phyloP scores from a whole-genome alignment of 2,329 filamentous ascomycete genomes.

The Neofusicoccum ribis region DNA sequence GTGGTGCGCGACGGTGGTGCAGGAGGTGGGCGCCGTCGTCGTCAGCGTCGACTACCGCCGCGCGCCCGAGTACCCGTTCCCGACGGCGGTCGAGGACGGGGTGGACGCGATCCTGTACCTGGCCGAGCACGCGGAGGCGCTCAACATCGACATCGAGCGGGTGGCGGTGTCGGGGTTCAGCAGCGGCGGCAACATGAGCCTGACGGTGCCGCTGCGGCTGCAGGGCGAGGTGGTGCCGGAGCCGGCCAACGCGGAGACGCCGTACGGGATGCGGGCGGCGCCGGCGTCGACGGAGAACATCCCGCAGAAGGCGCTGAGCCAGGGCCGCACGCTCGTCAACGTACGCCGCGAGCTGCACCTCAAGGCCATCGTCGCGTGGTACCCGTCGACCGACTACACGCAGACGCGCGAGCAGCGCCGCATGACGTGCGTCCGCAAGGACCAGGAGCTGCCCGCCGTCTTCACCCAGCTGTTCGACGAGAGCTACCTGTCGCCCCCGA shows the following conservation, averaged over 20 bases:
- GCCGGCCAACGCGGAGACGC: conserved; percentile 27
- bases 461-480: conserved; percentile 56
- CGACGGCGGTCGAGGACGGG: conserved; percentile 64
- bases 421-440: conserved; percentile 54
- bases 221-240: conserved; percentile 46
- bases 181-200: conserved; percentile 62
- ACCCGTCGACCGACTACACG: conserved; percentile 63
- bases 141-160: conserved; percentile 58
- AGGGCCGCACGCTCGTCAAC: conserved; percentile 18
- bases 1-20: conserved; percentile 59
- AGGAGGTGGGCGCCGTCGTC: conserved; percentile 58
- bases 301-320: conserved; percentile 13
- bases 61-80: conserved; percentile 63
- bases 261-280: conserved; percentile 13
- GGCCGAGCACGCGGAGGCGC: conserved; percentile 54
- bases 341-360: conserved; percentile 46
- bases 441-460: conserved; percentile 52
- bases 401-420: conserved; percentile 60
- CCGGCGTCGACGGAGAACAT: conserved; percentile 14
- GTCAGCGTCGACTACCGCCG: conserved; percentile 63
- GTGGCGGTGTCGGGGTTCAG: conserved; percentile 64
- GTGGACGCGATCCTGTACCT: conserved; percentile 63
- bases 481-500: conserved; percentile 49
- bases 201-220: conserved; percentile 61
- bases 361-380: conserved; percentile 61